These are phyloP conservation scores for Serendipita sp. DNA, from an alignment of 1,284 basidiomycete species.

Conservation along the genomic window DNA sequence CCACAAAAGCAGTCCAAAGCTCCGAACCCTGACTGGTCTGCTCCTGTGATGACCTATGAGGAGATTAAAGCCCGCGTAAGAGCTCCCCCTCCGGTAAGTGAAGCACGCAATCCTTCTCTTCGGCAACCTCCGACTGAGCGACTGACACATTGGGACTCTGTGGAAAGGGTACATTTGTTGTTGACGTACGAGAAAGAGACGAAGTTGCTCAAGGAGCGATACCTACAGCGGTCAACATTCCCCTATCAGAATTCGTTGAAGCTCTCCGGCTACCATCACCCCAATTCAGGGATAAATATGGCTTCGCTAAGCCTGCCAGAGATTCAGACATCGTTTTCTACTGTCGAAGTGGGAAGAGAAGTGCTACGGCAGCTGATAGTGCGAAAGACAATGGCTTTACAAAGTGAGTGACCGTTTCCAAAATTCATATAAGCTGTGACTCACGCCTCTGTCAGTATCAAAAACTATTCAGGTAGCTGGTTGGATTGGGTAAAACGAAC, in stretches of 20 bases:
- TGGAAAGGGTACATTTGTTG: slow-evolving; percentile 59
- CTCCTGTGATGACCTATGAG: slow-evolving; percentile 60
- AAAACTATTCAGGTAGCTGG: slow-evolving; percentile 89
- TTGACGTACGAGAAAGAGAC: slow-evolving; percentile 89
- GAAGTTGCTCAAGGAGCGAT: slow-evolving; percentile 92
- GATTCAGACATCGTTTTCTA: slow-evolving; percentile 84
- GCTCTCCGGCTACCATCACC: slow-evolving; percentile 50
- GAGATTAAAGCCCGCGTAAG: slow-evolving; percentile 60
- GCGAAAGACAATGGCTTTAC: slow-evolving; percentile 74
- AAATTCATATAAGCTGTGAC: not conserved
- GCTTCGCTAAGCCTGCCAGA: slow-evolving; percentile 69
- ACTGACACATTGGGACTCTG: not conserved
- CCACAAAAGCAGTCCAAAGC: not conserved
- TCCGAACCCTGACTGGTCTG: slow-evolving; percentile 45
- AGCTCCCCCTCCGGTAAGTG: not conserved
- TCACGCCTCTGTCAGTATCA: slow-evolving; percentile 32
- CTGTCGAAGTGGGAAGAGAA: slow-evolving; percentile 83
- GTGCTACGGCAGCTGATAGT: slow-evolving; percentile 69
- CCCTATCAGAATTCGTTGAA: slow-evolving; percentile 63
- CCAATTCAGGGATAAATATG: slow-evolving; percentile 55
- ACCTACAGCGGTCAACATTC: slow-evolving; percentile 88
- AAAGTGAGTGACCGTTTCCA: slow-evolving; percentile 38
- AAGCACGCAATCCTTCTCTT: not conserved
- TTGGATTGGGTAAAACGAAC: slow-evolving; percentile 71
- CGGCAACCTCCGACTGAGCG: not conserved